Evolutionary conservation across 345 rosid species (phyloP).

Genomic region (Euphorbia pulcherrima): DNA sequence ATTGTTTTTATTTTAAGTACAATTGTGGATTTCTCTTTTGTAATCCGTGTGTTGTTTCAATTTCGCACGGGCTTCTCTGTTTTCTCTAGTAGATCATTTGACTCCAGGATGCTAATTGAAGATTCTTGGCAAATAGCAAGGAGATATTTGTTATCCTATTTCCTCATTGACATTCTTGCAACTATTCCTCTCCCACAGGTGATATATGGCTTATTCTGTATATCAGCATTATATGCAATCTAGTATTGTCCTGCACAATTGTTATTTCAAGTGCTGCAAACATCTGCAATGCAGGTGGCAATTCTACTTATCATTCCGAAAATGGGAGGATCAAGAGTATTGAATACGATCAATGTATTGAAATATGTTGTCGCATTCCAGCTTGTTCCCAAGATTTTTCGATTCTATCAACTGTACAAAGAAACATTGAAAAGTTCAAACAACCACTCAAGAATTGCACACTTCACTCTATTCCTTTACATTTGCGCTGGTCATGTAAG

Average conservation of each 20-base stretch:
- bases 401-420: conserved; percentile 24
- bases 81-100: conserved; percentile 77
- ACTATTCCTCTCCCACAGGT: conserved; percentile 45
- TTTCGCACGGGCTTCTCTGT: conserved; percentile 87
- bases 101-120: conserved; percentile 75
- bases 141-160: conserved; percentile 59
- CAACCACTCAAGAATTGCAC: conserved; percentile 23
- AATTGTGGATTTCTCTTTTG: conserved; percentile 66
- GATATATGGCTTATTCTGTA: not conserved
- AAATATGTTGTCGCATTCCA: conserved; percentile 27
- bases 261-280: not conserved
- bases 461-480: conserved; percentile 17
- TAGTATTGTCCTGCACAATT: not conserved
- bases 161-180: conserved; percentile 49
- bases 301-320: conserved; percentile 18
- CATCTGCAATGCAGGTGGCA: conserved; percentile 25
- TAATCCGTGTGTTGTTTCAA: conserved; percentile 68
- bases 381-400: conserved; percentile 25
- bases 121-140: conserved; percentile 54
- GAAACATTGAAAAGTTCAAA: conserved; percentile 21
- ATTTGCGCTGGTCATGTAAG: not conserved
- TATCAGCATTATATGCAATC: too few species aligned
- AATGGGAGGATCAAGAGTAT: conserved; percentile 16
- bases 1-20: conserved; percentile 69
- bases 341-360: conserved; percentile 28